Conservation (phyloP, 345 rosid species). For the Aquilaria yunnanensis region DNA sequence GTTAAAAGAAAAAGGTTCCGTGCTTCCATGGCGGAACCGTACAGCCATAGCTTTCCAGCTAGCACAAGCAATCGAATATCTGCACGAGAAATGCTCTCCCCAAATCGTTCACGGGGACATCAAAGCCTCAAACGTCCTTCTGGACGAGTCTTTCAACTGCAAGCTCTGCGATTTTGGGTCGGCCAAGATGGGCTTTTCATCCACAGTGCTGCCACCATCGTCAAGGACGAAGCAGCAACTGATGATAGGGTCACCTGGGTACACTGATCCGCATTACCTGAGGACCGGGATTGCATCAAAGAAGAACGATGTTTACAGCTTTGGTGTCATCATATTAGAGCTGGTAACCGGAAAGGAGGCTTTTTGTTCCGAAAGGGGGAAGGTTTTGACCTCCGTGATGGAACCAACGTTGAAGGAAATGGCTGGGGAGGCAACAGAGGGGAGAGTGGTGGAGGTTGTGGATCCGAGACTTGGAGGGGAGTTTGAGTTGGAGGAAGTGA, state of each 20-base stretch:
- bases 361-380: slow-evolving; percentile 53
- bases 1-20: slow-evolving; percentile 37
- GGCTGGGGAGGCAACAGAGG: slow-evolving; percentile 11
- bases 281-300: slow-evolving; percentile 74
- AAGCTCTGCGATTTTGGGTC: slow-evolving; percentile 90
- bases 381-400: slow-evolving; percentile 36
- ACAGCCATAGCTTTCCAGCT: slow-evolving; percentile 60
- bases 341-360: slow-evolving; percentile 73
- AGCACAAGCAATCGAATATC: slow-evolving; percentile 64
- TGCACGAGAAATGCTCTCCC: slow-evolving; percentile 65
- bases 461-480: slow-evolving; percentile 48
- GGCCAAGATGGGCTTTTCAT: slow-evolving; percentile 81
- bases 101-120: slow-evolving; percentile 84
- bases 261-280: slow-evolving; percentile 82
- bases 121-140: slow-evolving; percentile 69
- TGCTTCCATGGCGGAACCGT: slow-evolving; percentile 58
- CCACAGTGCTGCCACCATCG: slow-evolving; percentile 41
- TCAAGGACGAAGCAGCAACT: slow-evolving; percentile 36
- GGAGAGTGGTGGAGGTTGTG: slow-evolving; percentile 35
- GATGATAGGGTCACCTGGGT: slow-evolving; percentile 81
- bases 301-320: slow-evolving; percentile 81
- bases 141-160: slow-evolving; percentile 58
- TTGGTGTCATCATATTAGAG: slow-evolving; percentile 72
- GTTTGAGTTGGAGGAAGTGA: slow-evolving; percentile 50
- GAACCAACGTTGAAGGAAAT: slow-evolving; percentile 27